Conservation (phyloP, 768 basidiomycete species). For the Auricularia heimuer region DNA sequence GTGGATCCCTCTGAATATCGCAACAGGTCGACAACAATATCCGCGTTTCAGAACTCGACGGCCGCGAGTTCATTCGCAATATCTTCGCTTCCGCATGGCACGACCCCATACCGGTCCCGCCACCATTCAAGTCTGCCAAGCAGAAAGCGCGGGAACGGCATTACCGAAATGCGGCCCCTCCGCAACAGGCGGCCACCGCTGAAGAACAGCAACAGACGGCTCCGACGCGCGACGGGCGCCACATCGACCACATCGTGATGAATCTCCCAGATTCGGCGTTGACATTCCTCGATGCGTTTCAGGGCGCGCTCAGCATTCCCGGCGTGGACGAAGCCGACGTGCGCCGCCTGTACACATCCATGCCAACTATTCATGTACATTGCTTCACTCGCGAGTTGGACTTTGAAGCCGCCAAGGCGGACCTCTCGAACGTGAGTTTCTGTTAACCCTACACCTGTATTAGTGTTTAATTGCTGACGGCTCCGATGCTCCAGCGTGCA, state of each 20-base stretch:
- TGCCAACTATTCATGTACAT: slow-evolving; percentile 93
- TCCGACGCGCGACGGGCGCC: slow-evolving; percentile 30
- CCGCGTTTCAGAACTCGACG: slow-evolving; percentile 72
- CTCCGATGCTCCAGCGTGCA: slow-evolving; percentile 10
- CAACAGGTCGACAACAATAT: slow-evolving; percentile 60
- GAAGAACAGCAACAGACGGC: slow-evolving; percentile 12
- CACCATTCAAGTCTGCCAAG: slow-evolving; percentile 30
- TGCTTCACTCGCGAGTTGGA: slow-evolving; percentile 90
- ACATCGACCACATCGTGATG: slow-evolving; percentile 90
- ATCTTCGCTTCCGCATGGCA: slow-evolving; percentile 44
- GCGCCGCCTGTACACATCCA: slow-evolving; percentile 36
- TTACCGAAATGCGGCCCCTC: slow-evolving; percentile 15
- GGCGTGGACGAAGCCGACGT: slow-evolving; percentile 34
- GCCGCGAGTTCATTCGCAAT: slow-evolving; percentile 69
- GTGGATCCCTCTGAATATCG: slow-evolving; percentile 5
- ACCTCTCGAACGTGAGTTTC: slow-evolving; percentile 68
- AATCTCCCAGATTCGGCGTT: slow-evolving; percentile 92
- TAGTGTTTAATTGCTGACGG: not conserved
- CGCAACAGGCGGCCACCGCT: slow-evolving; percentile 10
- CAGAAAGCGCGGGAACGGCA: slow-evolving; percentile 31
- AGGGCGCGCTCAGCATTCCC: slow-evolving; percentile 47
- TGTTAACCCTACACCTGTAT: not conserved
- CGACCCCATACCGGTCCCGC: slow-evolving; percentile 55
- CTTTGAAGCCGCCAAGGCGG: slow-evolving; percentile 50
- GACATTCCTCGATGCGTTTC: slow-evolving; percentile 80